Percentiles rank a stretch among this genome's conserved stretches.
Conservation (phyloP, 2,329 filamentous ascomycete species). For the Epichloe brachyelytri region DNA sequence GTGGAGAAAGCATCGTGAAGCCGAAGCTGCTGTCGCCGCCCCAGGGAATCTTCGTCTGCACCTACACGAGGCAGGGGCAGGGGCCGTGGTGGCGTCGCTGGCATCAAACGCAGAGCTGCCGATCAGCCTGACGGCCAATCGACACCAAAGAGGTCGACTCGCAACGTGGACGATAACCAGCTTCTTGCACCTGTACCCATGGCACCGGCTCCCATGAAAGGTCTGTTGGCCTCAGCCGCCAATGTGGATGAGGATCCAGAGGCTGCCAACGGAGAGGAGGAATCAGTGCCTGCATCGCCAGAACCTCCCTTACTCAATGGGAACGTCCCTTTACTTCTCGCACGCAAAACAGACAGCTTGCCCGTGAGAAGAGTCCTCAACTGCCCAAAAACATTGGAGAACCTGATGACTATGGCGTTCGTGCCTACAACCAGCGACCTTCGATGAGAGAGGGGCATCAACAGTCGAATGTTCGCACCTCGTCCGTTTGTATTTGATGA, state of each 20-base stretch:
- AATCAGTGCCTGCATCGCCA: conserved; percentile 23
- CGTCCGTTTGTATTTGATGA: conserved; percentile 34
- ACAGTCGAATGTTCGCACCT: conserved; percentile 39
- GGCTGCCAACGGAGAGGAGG: conserved; percentile 21
- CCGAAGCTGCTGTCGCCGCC: conserved; percentile 24
- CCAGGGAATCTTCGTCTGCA: conserved; percentile 13
- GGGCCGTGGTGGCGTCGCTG: conserved; percentile 21
- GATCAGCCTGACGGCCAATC: conserved; percentile 37
- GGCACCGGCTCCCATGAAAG: conserved; percentile 21
- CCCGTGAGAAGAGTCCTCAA: conserved; percentile 25
- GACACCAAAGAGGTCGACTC: conserved; percentile 33
- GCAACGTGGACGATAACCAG: conserved; percentile 17
- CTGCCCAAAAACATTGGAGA: conserved; percentile 28
- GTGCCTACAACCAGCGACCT: conserved; percentile 28
- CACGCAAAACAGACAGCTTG: conserved; percentile 16
- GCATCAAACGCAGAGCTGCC: conserved; percentile 37
- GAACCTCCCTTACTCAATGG: conserved; percentile 20
- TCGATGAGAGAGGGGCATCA: conserved; percentile 29
- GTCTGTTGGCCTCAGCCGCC: conserved; percentile 26
- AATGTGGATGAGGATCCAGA: conserved; percentile 23
- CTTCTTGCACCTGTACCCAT: conserved; percentile 14
- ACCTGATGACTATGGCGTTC: conserved; percentile 39
- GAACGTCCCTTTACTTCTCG: conserved; percentile 11
- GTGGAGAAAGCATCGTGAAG: conserved; percentile 24
- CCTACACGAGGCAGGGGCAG: conserved; percentile 18